Evolutionary conservation across 176 grass and related monocot genomes (phyloP).

Genomic region (Metroxylon sagu): DNA sequence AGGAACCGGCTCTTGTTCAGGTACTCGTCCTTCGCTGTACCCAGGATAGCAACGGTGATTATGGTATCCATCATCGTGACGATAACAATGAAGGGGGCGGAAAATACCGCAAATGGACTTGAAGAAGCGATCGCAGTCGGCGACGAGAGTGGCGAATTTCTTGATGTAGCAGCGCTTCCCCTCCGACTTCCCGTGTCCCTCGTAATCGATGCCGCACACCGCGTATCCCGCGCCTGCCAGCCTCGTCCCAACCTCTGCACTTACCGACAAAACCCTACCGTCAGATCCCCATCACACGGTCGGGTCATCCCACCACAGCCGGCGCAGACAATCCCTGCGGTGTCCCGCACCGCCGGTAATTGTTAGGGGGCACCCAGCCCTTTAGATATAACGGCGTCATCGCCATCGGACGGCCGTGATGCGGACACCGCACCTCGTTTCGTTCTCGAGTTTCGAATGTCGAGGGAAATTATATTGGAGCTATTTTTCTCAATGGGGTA

Average conservation of each 20-base stretch:
- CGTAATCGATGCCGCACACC: slow-evolving; percentile 76
- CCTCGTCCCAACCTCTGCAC: slow-evolving; percentile 53
- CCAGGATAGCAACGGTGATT: too few species aligned
- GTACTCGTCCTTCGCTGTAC: slow-evolving; percentile 42
- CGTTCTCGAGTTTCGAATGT: too few species aligned
- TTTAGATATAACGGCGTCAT: too few species aligned
- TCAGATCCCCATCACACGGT: slow-evolving; percentile 9
- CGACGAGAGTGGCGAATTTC: slow-evolving; percentile 53
- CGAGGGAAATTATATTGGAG: too few species aligned
- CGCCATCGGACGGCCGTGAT: too few species aligned
- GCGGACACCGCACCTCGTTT: too few species aligned
- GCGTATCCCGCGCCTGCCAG: slow-evolving; percentile 44
- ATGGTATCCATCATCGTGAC: not conserved
- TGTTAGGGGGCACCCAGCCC: too few species aligned
- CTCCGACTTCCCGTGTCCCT: slow-evolving; percentile 75
- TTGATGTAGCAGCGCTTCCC: slow-evolving; percentile 73
- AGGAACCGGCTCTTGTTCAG: slow-evolving; percentile 68
- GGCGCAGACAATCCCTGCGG: too few species aligned
- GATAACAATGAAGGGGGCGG: too few species aligned
- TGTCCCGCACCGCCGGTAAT: too few species aligned
- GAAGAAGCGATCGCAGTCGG: slow-evolving; percentile 65
- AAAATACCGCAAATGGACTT: slow-evolving; percentile 61
- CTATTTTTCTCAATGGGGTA: too few species aligned
- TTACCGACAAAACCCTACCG: slow-evolving; percentile 7
- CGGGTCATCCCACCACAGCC: too few species aligned